A percentile compares a stretch with the other conserved stretches of the same genome.
These are phyloP conservation scores for Melocanna baccifera DNA, from an alignment of 176 grass and related monocot genomes.

Conservation along the genomic window DNA sequence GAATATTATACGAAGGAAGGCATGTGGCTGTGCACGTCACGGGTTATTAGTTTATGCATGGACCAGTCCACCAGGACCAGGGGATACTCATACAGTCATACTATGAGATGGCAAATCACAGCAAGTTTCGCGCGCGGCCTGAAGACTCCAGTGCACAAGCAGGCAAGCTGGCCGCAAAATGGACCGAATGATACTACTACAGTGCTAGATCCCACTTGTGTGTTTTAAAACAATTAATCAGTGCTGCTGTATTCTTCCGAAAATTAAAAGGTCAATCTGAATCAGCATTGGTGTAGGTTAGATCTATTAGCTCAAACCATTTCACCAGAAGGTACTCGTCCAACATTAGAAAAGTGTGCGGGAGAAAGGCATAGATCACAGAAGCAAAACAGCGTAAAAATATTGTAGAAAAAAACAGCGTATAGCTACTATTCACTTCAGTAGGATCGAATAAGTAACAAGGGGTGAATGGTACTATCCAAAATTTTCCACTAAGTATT, in stretches of 20 bases:
- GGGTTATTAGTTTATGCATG: not conserved
- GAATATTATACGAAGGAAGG: not conserved
- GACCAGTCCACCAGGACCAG: not conserved
- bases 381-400: no score
- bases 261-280: not conserved
- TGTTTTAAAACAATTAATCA: not conserved
- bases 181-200: not conserved
- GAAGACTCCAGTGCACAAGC: not conserved
- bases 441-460: no score
- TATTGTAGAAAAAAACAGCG: no score
- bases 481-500: no score
- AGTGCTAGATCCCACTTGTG: not conserved
- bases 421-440: no score
- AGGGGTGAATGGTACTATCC: no score
- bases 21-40: constrained; percentile 1
- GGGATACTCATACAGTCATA: not conserved
- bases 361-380: no score
- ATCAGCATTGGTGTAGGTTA: not conserved
- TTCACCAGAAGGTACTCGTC: not conserved
- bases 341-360: not conserved
- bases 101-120: not conserved
- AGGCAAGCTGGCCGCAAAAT: not conserved
- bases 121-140: constrained; percentile 1
- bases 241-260: not conserved
- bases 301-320: not conserved